A percentile compares a stretch with the other conserved stretches of the same genome.
phyloP scores from a whole-genome alignment of 169 alveolate genomes.

The Plasmodium knowlesi region DNA sequence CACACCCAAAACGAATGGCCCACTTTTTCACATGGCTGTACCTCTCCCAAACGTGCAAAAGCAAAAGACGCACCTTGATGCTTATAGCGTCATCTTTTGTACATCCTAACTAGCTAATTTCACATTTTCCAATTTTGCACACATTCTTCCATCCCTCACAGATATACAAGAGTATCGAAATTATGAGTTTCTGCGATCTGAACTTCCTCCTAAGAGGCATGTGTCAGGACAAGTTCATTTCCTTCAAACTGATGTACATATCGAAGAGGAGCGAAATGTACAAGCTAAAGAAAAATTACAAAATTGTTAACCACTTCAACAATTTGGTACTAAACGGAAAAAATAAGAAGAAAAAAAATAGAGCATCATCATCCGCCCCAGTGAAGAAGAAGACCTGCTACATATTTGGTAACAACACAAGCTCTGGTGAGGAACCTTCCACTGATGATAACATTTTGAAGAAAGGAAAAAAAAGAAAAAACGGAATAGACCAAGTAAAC shows the following conservation, averaged over 20 bases:
- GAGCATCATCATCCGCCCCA: not conserved
- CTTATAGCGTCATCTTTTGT: not conserved
- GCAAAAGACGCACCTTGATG: not conserved
- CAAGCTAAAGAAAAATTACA: slow-evolving; percentile 49
- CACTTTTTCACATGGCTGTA: not conserved
- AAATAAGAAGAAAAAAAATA: slow-evolving; percentile 1
- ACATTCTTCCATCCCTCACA: not conserved
- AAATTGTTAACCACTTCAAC: slow-evolving; percentile 42
- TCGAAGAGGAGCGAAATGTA: slow-evolving; percentile 58
- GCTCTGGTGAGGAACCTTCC: slow-evolving; percentile 9
- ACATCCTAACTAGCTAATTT: not conserved
- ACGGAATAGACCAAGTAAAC: not conserved
- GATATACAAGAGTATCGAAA: slow-evolving; percentile 55
- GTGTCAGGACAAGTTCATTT: slow-evolving; percentile 47
- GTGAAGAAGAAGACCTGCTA: not conserved
- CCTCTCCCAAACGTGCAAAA: not conserved
- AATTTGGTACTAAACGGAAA: slow-evolving; percentile 2
- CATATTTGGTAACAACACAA: slow-evolving; percentile 56
- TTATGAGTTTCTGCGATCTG: slow-evolving; percentile 47
- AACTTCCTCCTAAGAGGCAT: slow-evolving; percentile 45
- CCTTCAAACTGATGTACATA: slow-evolving; percentile 56
- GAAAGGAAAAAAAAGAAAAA: not conserved
- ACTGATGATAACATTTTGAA: slow-evolving; percentile 17
- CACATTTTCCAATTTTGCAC: not conserved
- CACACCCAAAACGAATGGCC: not conserved